A percentile compares a stretch with the other conserved stretches of the same genome.
Conservation (phyloP, 495 filamentous ascomycete genomes). For the Hypomontagnella monticulosa region DNA sequence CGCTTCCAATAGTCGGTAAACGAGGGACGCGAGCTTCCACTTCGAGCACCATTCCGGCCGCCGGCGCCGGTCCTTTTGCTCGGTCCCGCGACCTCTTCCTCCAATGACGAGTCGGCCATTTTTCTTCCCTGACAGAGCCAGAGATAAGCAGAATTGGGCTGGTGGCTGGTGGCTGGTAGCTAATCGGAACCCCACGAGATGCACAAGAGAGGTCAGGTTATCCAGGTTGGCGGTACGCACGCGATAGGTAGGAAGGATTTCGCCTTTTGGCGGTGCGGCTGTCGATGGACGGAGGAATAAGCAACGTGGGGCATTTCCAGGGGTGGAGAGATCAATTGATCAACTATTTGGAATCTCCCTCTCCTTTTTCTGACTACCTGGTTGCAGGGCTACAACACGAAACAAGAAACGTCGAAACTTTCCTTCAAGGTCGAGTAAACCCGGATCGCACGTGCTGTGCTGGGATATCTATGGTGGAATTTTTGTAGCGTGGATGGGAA, state of each 20-base stretch:
- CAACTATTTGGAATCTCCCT: conserved; percentile 32
- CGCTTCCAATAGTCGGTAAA: conserved; percentile 52
- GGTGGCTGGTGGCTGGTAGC: too few relatives aligned
- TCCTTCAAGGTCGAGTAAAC: not conserved
- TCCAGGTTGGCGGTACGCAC: conserved; percentile 21
- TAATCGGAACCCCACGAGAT: conserved; percentile 8
- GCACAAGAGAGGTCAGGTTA: not conserved
- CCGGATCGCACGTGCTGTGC: not conserved
- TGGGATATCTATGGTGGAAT: not conserved
- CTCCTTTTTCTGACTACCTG: conserved; percentile 26
- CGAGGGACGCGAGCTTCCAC: conserved; percentile 42
- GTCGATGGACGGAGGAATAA: conserved; percentile 16
- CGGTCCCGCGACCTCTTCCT: conserved; percentile 10
- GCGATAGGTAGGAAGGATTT: conserved; percentile 20
- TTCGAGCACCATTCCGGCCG: conserved; percentile 1
- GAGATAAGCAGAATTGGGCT: too few relatives aligned
- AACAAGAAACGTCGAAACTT: not conserved
- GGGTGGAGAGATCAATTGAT: conserved; percentile 27
- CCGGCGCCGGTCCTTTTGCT: not conserved
- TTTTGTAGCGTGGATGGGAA: too few relatives aligned
- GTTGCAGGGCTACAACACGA: not conserved
- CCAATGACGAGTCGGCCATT: conserved; percentile 24
- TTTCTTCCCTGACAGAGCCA: not conserved
- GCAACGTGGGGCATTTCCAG: conserved; percentile 21
- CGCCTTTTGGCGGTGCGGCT: conserved; percentile 21